Base-by-base conservation (phyloP, 331 rosid species). In the Saraca asoca region DNA sequence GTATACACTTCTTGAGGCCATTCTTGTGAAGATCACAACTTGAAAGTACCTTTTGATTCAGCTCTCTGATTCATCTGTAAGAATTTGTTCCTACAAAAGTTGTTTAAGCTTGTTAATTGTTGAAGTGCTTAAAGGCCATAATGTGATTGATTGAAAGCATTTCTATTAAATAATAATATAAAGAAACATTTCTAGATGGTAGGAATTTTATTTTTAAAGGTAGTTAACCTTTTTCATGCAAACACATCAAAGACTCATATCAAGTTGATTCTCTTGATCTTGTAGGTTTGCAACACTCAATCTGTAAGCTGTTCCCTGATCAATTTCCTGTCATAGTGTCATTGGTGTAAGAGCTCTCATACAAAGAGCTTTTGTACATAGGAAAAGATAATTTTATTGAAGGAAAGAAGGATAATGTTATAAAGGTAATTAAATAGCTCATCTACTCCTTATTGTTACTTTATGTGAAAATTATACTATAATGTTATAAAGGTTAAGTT, bases 221-320 rank as follows among this genome's bases (percentile, higher is more conserved):
- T 57, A 37, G 61, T 67, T 66, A 15, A 91, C 97, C 95, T 91
- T 88, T 81, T 79, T 79, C 87, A 68, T 60, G 17, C 95, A 88
- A 16, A 86, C 75, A 10, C 88, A 83, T 69, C 64, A 82, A 42
- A 91, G 82, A 71, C 91, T 81, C 50, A 81, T 62, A 76, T 91
- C 91, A 67, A 91, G 65, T 69, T 74, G 91, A 60, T 43, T 78
- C 82, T 88, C 96, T 7, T 88, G 81, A 80, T 70, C 79, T 41
- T 91, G 83, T 51, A 91, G 85, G 70, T 81, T 87, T 68, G 70
- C 74, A 14, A 78, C 67, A 51, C 79, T 78, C 76, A 91, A 71
- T 51, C 91, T 90, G 31, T 20, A 76, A 86, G 91, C 18, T 86
- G 88, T 78, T 81, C 77, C 50, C 95, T 96, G 87, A 82, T 85